Evolutionary conservation across 495 filamentous ascomycete species (phyloP).

Genomic region (Penicillium bialowiezense): DNA sequence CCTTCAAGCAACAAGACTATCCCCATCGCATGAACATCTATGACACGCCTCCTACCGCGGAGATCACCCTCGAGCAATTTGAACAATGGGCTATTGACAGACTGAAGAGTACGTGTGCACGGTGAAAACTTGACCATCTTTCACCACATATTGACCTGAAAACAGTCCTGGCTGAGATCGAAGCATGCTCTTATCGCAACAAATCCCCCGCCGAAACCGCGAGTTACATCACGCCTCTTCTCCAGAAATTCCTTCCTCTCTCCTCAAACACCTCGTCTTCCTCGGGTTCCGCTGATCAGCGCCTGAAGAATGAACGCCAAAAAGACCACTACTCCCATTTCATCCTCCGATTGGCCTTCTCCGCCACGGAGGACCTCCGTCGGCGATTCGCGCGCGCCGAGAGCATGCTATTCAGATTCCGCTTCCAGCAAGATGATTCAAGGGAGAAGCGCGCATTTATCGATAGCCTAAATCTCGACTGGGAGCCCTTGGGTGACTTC

Average conservation of each 20-base stretch:
- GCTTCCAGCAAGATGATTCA: constrained; percentile 68
- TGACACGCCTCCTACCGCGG: constrained; percentile 78
- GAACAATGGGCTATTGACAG: constrained; percentile 99
- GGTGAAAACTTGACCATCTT: not conserved
- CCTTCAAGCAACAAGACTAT: constrained; percentile 73
- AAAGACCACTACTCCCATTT: constrained; percentile 99
- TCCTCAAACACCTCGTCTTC: constrained; percentile 68
- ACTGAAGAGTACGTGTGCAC: constrained; percentile 59
- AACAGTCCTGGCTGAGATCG: constrained; percentile 88
- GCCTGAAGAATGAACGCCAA: constrained; percentile 71
- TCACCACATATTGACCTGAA: constrained; percentile 8
- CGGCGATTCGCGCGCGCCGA: constrained; percentile 84
- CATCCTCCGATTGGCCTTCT: constrained; percentile 91
- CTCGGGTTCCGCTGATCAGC: constrained; percentile 39
- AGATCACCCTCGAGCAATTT: constrained; percentile 96
- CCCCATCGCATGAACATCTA: constrained; percentile 91
- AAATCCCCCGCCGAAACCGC: constrained; percentile 74
- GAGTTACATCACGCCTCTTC: constrained; percentile 71
- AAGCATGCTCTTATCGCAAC: constrained; percentile 95
- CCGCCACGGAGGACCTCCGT: constrained; percentile 87
- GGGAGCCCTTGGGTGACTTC: constrained; percentile 74
- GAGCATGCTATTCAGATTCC: constrained; percentile 79
- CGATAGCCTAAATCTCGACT: constrained; percentile 71
- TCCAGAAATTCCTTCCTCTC: constrained; percentile 84
- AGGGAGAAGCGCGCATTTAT: constrained; percentile 74